phyloP scores from a whole-genome alignment of 345 rosid genomes.

The Combretum micranthum region DNA sequence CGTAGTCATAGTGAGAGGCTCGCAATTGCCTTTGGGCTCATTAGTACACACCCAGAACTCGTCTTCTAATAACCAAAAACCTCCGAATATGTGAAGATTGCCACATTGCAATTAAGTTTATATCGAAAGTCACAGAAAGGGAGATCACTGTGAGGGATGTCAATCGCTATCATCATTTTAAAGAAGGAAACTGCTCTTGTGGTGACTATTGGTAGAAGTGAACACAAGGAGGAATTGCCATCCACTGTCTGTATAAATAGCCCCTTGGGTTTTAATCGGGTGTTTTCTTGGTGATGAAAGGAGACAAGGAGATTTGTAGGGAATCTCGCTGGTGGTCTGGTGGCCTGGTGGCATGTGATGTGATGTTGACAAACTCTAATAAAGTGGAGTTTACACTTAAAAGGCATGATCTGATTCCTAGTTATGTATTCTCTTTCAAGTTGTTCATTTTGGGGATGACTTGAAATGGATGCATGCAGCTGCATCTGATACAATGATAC shows the following conservation, averaged over 20 bases:
- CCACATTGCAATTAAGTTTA: conserved; percentile 31
- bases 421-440: too few species aligned
- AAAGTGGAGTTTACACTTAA: too few species aligned
- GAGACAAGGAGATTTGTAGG: too few species aligned
- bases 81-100: conserved; percentile 36
- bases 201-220: conserved; percentile 28
- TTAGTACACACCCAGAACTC: conserved; percentile 20
- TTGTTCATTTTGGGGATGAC: too few species aligned
- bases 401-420: too few species aligned
- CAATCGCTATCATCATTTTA: conserved; percentile 33
- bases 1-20: conserved; percentile 32
- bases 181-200: conserved; percentile 30
- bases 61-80: conserved; percentile 32
- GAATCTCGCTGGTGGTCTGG: too few species aligned
- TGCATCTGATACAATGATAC: too few species aligned
- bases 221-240: background rate
- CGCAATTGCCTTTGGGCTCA: conserved; percentile 35
- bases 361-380: too few species aligned
- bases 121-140: conserved; percentile 27
- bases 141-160: conserved; percentile 33
- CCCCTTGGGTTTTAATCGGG: too few species aligned
- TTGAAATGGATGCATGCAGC: too few species aligned
- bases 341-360: too few species aligned
- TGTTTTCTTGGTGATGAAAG: too few species aligned
- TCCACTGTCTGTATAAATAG: background rate